Evolutionary conservation across 371 early-diverging fungal species (phyloP).

Genomic region (Mortierella sp.): DNA sequence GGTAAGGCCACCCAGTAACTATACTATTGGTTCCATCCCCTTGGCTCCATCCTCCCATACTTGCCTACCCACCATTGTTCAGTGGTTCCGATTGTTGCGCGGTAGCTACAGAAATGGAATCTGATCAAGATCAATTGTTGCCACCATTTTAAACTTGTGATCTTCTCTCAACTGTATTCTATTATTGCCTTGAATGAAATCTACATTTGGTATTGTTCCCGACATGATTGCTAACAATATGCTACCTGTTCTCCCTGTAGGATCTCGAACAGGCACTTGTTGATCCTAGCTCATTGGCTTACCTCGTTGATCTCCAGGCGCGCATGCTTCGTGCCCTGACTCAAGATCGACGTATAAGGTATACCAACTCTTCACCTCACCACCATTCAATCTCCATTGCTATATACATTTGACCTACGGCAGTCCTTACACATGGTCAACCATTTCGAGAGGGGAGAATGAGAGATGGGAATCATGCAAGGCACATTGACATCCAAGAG

Average conservation of each 20-base stretch:
- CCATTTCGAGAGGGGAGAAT: background rate
- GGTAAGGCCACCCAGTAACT: conserved; percentile 15
- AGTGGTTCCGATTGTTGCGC: background rate
- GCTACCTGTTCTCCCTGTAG: conserved; percentile 7
- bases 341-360: conserved; percentile 54
- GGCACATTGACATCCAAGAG: background rate
- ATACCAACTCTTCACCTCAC: background rate
- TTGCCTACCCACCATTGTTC: background rate
- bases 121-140: conserved; percentile 1
- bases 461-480: background rate
- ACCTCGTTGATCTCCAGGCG: conserved; percentile 48
- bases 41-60: background rate
- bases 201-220: background rate
- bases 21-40: background rate
- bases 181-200: background rate
- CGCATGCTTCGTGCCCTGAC: conserved; percentile 53
- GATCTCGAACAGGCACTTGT: conserved; percentile 51
- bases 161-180: background rate
- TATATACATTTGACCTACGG: background rate
- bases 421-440: background rate
- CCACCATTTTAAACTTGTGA: conserved; percentile 21
- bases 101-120: background rate
- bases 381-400: background rate
- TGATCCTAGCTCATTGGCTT: conserved; percentile 37
- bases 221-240: background rate